These are phyloP conservation scores for Talaromyces proteolyticus DNA, from an alignment of 495 filamentous ascomycete species.

Conservation along the genomic window DNA sequence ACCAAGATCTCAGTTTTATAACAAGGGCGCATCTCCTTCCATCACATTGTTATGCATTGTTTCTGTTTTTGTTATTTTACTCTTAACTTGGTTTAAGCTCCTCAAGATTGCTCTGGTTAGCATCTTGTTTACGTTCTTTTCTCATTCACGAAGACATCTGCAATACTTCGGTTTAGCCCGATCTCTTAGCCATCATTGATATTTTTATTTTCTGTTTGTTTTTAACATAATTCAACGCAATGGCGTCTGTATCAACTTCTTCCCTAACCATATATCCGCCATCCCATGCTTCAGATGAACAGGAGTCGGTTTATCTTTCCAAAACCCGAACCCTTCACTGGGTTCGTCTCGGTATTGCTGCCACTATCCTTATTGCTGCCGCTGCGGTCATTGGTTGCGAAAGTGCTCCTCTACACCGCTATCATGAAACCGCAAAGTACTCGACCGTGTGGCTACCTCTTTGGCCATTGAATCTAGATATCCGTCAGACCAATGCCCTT, in stretches of 20 bases:
- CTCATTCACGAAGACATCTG: not conserved
- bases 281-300: constrained; percentile 25
- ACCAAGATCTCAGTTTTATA: not conserved
- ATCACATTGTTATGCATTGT: not conserved
- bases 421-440: constrained; percentile 28
- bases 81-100: not conserved
- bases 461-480: constrained; percentile 45
- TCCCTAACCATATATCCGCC: constrained; percentile 22
- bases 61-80: not conserved
- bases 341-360: constrained; percentile 29
- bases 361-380: constrained; percentile 23
- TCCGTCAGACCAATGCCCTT: constrained; percentile 36
- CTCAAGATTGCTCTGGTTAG: not conserved
- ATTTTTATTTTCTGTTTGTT: not conserved
- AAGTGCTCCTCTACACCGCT: constrained; percentile 32
- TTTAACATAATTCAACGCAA: constrained; percentile 8
- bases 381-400: constrained; percentile 36
- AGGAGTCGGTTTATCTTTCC: constrained; percentile 33
- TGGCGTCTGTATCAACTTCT: constrained; percentile 21
- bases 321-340: constrained; percentile 29
- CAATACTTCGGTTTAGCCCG: not conserved
- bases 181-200: not conserved
- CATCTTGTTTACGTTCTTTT: not conserved
- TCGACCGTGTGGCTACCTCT: constrained; percentile 33
- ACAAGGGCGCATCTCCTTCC: not conserved